A percentile compares a stretch with the other conserved stretches of the same genome.
These are phyloP conservation scores for Coemansia sp. DNA, from an alignment of 192 early-diverging fungal genomes.

Conservation along the genomic window DNA sequence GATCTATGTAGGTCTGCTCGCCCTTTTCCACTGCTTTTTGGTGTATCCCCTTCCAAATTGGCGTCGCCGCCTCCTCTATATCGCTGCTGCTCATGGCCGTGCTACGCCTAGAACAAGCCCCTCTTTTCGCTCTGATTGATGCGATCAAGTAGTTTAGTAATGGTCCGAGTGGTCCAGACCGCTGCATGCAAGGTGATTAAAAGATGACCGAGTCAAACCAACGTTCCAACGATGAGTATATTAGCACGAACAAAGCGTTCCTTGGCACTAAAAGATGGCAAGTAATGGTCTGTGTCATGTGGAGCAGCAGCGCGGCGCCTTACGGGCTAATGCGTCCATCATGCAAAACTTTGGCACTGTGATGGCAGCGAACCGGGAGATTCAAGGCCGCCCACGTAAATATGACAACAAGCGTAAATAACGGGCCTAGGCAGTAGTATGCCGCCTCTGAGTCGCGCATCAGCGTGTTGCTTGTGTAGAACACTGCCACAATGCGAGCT, in stretches of 20 bases:
- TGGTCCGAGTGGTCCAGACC: not conserved
- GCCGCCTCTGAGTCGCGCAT: constrained; percentile 14
- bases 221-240: too few species aligned
- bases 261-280: not conserved
- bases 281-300: not conserved
- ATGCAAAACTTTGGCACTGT: not conserved
- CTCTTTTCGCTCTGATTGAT: not conserved
- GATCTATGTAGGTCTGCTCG: constrained; percentile 62
- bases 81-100: constrained; percentile 5
- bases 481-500: not conserved
- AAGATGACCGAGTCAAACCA: too few species aligned
- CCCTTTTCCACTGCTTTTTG: constrained; percentile 6
- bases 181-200: not conserved
- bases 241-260: too few species aligned
- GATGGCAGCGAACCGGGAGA: constrained; percentile 6
- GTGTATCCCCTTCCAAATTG: constrained; percentile 15
- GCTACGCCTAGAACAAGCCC: not conserved
- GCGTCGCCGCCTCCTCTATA: constrained; percentile 12
- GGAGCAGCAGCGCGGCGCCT: not conserved
- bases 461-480: constrained; percentile 1
- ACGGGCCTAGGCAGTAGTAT: constrained; percentile 15
- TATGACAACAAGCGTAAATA: constrained; percentile 7
- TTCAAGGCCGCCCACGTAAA: constrained; percentile 14
- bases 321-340: not conserved
- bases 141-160: not conserved